A percentile compares a stretch with the other conserved stretches of the same genome.
phyloP scores from a whole-genome alignment of 176 grass and related monocot species.

The Luzula sylvatica region DNA sequence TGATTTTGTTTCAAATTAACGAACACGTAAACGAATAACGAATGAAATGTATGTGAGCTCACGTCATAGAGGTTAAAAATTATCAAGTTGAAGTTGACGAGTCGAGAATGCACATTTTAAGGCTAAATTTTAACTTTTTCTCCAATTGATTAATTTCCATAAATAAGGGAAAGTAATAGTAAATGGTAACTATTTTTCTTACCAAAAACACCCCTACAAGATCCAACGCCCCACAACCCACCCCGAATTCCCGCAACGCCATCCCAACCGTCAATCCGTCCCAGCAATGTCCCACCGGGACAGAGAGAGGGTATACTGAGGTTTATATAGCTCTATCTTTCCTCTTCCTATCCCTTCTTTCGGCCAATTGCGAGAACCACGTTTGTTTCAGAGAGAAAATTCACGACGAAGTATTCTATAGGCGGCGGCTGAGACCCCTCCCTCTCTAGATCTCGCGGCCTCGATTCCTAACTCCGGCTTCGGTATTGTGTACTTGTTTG shows the following conservation, averaged over 20 bases:
- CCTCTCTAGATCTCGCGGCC: no score
- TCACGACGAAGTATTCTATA: background rate
- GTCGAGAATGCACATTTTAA: no score
- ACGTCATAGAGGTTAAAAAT: background rate
- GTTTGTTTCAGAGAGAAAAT: background rate
- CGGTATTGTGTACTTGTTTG: background rate
- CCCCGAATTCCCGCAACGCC: background rate
- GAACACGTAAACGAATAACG: no score
- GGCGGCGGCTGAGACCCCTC: background rate
- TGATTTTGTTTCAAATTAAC: no score
- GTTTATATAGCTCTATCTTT: constrained; percentile 12
- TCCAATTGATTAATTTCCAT: background rate
- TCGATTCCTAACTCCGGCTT: background rate
- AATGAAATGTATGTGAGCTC: background rate
- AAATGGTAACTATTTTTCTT: background rate
- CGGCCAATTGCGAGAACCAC: background rate
- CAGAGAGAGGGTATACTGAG: constrained; percentile 11
- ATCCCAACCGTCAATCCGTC: background rate
- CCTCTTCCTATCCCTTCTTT: no score
- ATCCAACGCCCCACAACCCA: background rate
- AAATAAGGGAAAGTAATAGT: background rate
- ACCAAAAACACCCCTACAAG: constrained; percentile 6
- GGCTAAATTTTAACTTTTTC: no score
- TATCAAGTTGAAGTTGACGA: no score
- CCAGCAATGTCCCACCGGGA: background rate